These are phyloP conservation scores for Yarrowia sp. DNA, from an alignment of 805 yeast species.

Conservation along the genomic window DNA sequence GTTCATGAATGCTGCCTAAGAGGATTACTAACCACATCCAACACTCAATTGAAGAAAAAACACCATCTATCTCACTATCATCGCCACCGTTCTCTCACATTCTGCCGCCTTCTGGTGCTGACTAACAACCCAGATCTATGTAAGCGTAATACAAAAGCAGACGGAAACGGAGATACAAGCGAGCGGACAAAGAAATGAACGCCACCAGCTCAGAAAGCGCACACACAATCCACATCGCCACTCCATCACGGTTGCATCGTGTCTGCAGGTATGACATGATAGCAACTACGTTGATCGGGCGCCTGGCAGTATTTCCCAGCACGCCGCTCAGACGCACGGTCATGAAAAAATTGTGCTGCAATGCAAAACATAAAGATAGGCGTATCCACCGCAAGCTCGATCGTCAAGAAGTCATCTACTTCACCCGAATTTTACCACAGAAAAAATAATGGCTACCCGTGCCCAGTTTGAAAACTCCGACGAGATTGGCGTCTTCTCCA, in stretches of 20 bases:
- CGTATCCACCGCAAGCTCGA: conserved; percentile 16
- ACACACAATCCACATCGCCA: neutral
- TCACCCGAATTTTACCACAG: neutral
- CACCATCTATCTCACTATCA: no score
- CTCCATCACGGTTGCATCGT: conserved; percentile 14
- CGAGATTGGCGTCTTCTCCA: conserved; percentile 92
- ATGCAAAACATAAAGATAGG: conserved; percentile 24
- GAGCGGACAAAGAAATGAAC: neutral
- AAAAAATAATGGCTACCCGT: conserved; percentile 12
- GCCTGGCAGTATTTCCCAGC: neutral
- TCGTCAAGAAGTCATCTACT: neutral
- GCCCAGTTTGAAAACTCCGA: conserved; percentile 71
- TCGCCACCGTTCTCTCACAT: no score
- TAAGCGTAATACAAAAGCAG: no score
- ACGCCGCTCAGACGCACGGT: conserved; percentile 16
- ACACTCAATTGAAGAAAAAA: no score
- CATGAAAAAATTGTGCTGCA: conserved; percentile 26
- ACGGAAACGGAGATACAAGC: no score
- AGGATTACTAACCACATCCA: no score
- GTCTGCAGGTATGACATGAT: conserved; percentile 13
- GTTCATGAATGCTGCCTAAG: no score
- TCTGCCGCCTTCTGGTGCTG: no score
- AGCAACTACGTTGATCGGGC: neutral
- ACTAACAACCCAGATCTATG: no score
- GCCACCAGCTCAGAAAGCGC: neutral